phyloP scores from a whole-genome alignment of 805 yeast genomes.

The Nakazawaea ishiwadae region DNA sequence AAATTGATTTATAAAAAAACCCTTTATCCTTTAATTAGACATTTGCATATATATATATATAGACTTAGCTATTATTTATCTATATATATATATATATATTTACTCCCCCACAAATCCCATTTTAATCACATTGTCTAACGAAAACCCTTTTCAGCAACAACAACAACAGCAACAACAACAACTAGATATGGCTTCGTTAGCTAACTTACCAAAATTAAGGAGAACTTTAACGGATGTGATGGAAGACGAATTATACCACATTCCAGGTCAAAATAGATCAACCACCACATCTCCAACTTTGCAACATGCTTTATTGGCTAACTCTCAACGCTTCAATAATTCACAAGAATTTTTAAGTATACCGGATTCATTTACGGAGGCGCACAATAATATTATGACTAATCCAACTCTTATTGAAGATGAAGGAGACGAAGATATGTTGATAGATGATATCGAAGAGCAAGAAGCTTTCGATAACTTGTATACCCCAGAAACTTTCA shows the following conservation, averaged over 20 bases:
- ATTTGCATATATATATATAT: too few species aligned
- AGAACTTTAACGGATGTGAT: conserved; percentile 52
- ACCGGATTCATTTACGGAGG: conserved; percentile 12
- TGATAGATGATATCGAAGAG: conserved; percentile 11
- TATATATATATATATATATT: too few species aligned
- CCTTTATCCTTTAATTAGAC: too few species aligned
- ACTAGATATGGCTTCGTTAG: conserved; percentile 40
- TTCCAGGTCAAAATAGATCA: conserved; percentile 23
- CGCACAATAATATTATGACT: conserved; percentile 5
- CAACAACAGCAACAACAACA: not conserved
- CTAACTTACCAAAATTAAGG: conserved; percentile 44
- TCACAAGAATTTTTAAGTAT: conserved; percentile 7
- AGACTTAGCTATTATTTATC: too few species aligned
- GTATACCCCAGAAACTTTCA: conserved; percentile 7
- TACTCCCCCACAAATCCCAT: not conserved
- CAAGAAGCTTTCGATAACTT: conserved; percentile 1
- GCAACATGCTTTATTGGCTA: conserved; percentile 10
- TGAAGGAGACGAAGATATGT: conserved; percentile 11
- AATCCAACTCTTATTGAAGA: conserved; percentile 10
- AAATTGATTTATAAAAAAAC: too few species aligned
- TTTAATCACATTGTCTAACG: not conserved
- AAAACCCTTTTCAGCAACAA: not conserved
- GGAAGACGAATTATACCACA: conserved; percentile 54
- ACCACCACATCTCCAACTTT: conserved; percentile 21
- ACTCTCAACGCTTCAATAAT: not conserved